Evolutionary conservation across 352 stramenopile genomes (phyloP).

Genomic region (Aphanomyces cochlioides): DNA sequence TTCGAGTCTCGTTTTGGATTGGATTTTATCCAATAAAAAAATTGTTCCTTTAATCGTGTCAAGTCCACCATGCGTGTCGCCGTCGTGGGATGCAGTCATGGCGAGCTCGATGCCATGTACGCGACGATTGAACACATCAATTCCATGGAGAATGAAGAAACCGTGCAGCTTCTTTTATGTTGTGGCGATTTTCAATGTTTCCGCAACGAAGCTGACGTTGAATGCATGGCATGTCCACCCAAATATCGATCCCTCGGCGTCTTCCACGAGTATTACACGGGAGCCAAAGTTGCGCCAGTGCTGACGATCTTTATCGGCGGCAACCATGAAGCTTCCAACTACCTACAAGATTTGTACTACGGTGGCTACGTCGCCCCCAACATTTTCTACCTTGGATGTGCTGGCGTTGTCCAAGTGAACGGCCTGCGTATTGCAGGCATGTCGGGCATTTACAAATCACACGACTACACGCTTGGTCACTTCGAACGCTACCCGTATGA

Average conservation of each 20-base stretch:
- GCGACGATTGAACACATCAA: constrained; percentile 90
- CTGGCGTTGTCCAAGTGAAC: constrained; percentile 89
- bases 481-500: constrained; percentile 82
- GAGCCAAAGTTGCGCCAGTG: constrained; percentile 88
- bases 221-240: constrained; percentile 90
- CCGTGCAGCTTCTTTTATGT: constrained; percentile 95
- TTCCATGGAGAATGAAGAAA: constrained; percentile 60
- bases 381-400: constrained; percentile 97
- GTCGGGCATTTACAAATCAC: constrained; percentile 96
- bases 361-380: constrained; percentile 98
- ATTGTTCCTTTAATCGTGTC: too few species aligned
- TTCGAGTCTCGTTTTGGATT: too few species aligned
- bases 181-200: constrained; percentile 99
- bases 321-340: constrained; percentile 98
- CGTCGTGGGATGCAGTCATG: constrained; percentile 98
- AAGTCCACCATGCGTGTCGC: constrained; percentile 66
- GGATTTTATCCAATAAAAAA: too few species aligned
- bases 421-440: constrained; percentile 95
- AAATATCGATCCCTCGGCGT: constrained; percentile 93
- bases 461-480: constrained; percentile 87
- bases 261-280: constrained; percentile 97
- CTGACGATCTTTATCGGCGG: constrained; percentile 97
- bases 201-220: constrained; percentile 92
- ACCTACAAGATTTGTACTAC: constrained; percentile 96
- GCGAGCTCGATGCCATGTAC: constrained; percentile 98